Base-by-base conservation (phyloP, 352 stramenopile genomes). In the Phytophthora aleatoria region DNA sequence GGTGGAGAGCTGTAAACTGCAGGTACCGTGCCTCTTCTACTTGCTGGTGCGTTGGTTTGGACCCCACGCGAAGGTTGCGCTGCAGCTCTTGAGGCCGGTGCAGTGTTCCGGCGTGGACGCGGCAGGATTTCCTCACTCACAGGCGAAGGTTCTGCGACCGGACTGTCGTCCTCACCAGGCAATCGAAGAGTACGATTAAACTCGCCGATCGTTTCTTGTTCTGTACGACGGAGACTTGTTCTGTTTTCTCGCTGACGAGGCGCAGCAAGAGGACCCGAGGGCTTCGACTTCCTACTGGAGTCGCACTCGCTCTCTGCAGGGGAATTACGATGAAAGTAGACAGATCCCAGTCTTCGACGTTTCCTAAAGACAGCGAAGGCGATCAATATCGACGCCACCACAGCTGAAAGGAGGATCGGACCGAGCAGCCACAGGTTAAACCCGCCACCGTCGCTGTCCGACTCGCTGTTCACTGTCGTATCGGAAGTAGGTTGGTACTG, bases 141-240 rank as follows among this genome's bases (percentile, higher is more conserved):
- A 12, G 66, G 55, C 1, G 66, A 67, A 0, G 43, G 57, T 6
- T 74, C 66, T 52, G 67, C 61, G 12, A 67, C 51, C 8, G 43
- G 50, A 43, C n/a, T 57, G 3, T 74, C 66, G n/a, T 70, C 51
- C 5, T 61, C 43, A 50, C 50, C 50, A 24, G 66, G 66, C 20
- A 74, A n/a, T 2, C 38, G 55, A 54, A 74, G 61, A 28, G 61
- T 74, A 2, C 61, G 61, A 41, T 54, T 59, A 31, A 74, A 70
- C 26, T 74, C 66, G 5, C 66, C 66, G n/a, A 74, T 70, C 1
- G 66, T 74, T 50, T 74, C 55, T 30, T 74, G 66, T 27, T 74
- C 61, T 11, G 66, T 74, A 7, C 61, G 61, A 44, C 61, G 54
- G 6, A 74, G 61, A 57, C 66, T 74, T 41, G 66, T 67, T 10